Percentiles rank a stretch among this genome's conserved stretches.
Evolutionary conservation across 177 flowering plant genomes (phyloP).

Genomic region (Vitis hybrid): DNA sequence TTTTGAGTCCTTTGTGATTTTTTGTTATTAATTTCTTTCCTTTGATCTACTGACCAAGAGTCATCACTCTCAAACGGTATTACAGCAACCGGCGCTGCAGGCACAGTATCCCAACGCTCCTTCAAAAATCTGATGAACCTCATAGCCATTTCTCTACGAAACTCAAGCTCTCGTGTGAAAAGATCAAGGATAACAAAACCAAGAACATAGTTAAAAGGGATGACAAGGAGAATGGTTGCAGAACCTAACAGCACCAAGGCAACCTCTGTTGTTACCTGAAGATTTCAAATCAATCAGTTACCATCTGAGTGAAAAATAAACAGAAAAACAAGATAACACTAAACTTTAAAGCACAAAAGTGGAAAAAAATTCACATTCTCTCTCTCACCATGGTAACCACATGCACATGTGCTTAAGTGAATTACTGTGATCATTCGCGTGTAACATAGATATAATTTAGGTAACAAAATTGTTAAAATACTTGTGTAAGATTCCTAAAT

Average conservation of each 20-base stretch:
- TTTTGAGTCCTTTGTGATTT: constrained; percentile 17
- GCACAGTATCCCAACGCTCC: constrained; percentile 86
- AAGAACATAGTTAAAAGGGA: constrained; percentile 77
- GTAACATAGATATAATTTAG: too few species aligned
- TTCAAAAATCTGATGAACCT: constrained; percentile 58
- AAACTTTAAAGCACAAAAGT: too few species aligned
- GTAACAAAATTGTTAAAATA: too few species aligned
- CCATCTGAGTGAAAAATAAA: not conserved
- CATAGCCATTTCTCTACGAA: constrained; percentile 71
- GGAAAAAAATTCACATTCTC: too few species aligned
- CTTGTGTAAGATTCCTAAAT: too few species aligned
- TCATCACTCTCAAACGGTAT: constrained; percentile 62
- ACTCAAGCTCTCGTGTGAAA: constrained; percentile 83
- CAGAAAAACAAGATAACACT: too few species aligned
- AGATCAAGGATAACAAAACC: constrained; percentile 67
- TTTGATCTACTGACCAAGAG: constrained; percentile 16
- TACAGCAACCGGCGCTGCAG: constrained; percentile 86
- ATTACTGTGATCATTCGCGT: too few species aligned
- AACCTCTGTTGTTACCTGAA: constrained; percentile 84
- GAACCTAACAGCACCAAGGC: constrained; percentile 62
- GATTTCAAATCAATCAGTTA: not conserved
- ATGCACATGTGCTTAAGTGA: too few species aligned
- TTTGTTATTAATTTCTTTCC: constrained; percentile 21
- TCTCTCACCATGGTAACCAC: too few species aligned
- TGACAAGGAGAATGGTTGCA: constrained; percentile 55